Conservation (phyloP, 352 stramenopile species). For the Labyrinthula sp. region DNA sequence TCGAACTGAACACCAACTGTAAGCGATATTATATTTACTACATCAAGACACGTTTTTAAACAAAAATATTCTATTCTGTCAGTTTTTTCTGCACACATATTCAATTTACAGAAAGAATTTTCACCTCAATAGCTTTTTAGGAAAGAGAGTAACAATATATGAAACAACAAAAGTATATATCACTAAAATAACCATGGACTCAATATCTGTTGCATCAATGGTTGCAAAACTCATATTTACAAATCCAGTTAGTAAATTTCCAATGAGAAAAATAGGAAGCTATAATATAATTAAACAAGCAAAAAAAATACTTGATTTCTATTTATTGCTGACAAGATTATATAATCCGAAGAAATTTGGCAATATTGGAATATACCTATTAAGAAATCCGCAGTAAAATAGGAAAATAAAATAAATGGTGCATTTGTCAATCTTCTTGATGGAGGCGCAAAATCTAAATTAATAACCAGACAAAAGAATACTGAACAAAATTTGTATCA, state of each 20-base stretch:
- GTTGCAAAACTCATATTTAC: slow-evolving; percentile 28
- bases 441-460: not conserved
- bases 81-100: too few species aligned
- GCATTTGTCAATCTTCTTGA: slow-evolving; percentile 16
- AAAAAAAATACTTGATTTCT: slow-evolving; percentile 13
- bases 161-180: slow-evolving; percentile 2
- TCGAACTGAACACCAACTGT: too few species aligned
- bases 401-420: slow-evolving; percentile 14
- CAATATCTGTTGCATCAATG: slow-evolving; percentile 1
- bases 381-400: slow-evolving; percentile 6
- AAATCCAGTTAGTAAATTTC: slow-evolving; percentile 29
- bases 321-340: not conserved
- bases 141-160: too few species aligned
- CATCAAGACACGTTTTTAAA: too few species aligned
- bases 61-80: too few species aligned
- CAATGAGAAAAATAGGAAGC: slow-evolving; percentile 30
- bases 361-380: not conserved
- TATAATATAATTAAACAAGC: slow-evolving; percentile 17
- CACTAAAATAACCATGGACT: not conserved
- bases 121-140: too few species aligned
- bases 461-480: not conserved
- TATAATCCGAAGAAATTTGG: not conserved
- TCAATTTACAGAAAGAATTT: too few species aligned
- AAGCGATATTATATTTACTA: too few species aligned
- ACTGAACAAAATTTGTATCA: not conserved